Evolutionary conservation across 208 protist genomes (phyloP).

Genomic region (Leishmania mexicana): DNA sequence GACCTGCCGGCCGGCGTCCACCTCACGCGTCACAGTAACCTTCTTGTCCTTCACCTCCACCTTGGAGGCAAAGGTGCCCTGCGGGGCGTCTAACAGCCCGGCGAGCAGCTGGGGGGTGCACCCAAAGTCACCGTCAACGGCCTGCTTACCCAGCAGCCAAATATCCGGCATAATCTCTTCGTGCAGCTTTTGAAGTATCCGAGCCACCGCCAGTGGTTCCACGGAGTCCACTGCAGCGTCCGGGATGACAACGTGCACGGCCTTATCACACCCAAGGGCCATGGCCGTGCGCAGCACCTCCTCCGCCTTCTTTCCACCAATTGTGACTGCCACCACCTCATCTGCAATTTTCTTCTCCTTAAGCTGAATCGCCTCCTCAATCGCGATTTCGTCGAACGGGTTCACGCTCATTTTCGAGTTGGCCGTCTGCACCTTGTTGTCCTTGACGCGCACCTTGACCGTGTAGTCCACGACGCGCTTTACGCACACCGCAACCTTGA

Average conservation of each 20-base stretch:
- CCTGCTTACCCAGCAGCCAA: conserved; percentile 96
- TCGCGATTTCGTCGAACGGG: conserved; percentile 97
- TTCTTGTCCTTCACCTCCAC: conserved; percentile 74
- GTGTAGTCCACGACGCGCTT: conserved; percentile 98
- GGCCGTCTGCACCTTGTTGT: conserved; percentile 94
- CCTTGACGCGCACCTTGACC: conserved; percentile 95
- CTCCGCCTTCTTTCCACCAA: conserved; percentile 90
- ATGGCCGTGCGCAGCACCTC: conserved; percentile 93
- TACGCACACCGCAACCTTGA: conserved; percentile 95
- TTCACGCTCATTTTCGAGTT: conserved; percentile 97
- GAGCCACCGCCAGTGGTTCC: conserved; percentile 92
- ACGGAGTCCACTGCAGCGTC: conserved; percentile 68
- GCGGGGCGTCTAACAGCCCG: conserved; percentile 92
- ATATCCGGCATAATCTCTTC: conserved; percentile 87
- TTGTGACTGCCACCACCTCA: conserved; percentile 94
- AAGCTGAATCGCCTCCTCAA: conserved; percentile 95
- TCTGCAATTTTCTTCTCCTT: conserved; percentile 92
- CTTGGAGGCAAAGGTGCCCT: conserved; percentile 95
- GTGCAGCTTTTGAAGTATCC: conserved; percentile 92
- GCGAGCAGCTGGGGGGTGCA: conserved; percentile 95
- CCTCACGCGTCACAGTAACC: conserved; percentile 93
- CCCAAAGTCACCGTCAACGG: conserved; percentile 96
- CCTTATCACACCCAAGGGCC: conserved; percentile 96
- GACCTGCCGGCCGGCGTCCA: conserved; percentile 95
- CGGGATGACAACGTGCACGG: conserved; percentile 90